Evolutionary conservation across 2,329 filamentous ascomycete genomes (phyloP).

Genomic region (Cercospora sp.): DNA sequence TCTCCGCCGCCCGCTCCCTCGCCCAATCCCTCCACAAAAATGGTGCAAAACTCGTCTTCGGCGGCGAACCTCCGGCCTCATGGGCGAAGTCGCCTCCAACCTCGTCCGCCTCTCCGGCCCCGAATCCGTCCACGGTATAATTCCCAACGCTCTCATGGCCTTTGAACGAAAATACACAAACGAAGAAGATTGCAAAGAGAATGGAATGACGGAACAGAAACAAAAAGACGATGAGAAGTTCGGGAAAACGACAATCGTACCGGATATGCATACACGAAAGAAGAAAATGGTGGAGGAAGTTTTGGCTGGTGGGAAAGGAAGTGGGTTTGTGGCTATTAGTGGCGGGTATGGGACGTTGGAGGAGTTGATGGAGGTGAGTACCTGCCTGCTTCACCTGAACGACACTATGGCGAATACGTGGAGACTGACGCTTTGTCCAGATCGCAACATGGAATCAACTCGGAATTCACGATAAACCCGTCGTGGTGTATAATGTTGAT

Average conservation of each 20-base stretch:
- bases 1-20: constrained; percentile 75
- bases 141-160: constrained; percentile 75
- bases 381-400: too few species aligned
- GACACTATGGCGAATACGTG: too few species aligned
- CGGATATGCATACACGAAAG: constrained; percentile 96
- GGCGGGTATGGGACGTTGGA: constrained; percentile 95
- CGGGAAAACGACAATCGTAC: constrained; percentile 84
- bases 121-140: constrained; percentile 83
- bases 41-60: constrained; percentile 84
- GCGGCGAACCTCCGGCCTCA: constrained; percentile 88
- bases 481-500: constrained; percentile 59
- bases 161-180: constrained; percentile 39
- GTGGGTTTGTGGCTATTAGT: constrained; percentile 83
- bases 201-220: constrained; percentile 36
- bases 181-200: constrained; percentile 28
- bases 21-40: constrained; percentile 71
- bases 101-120: constrained; percentile 81
- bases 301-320: constrained; percentile 74
- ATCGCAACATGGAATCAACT: constrained; percentile 85
- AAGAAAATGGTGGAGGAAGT: constrained; percentile 89
- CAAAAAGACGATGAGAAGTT: constrained; percentile 67
- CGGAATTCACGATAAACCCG: constrained; percentile 79
- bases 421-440: background rate
- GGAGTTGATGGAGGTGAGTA: constrained; percentile 78
- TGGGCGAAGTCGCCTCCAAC: constrained; percentile 91